These are phyloP conservation scores for Pyronema domesticum DNA, from an alignment of 495 filamentous ascomycete species.

Conservation along the genomic window DNA sequence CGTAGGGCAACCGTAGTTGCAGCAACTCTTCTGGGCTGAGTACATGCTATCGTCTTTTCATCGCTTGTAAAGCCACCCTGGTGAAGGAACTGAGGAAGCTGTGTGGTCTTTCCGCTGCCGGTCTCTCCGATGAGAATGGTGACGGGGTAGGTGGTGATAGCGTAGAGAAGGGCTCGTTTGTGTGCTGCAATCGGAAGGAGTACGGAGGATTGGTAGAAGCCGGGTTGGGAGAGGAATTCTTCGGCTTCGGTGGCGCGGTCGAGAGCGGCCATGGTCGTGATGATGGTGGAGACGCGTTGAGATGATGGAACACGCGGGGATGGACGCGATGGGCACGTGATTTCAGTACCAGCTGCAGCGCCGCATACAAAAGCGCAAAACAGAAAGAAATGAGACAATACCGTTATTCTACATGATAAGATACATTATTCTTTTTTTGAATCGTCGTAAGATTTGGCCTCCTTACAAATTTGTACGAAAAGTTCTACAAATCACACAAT, in stretches of 20 bases:
- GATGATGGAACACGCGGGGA: not conserved
- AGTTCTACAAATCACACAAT: too few relatives aligned
- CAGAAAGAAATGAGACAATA: too few relatives aligned
- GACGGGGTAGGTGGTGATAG: conserved; percentile 58
- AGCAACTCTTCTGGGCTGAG: conserved; percentile 85
- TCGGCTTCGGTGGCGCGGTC: conserved; percentile 21
- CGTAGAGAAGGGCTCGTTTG: conserved; percentile 52
- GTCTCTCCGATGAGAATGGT: conserved; percentile 78
- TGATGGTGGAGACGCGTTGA: not conserved
- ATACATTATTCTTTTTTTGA: too few relatives aligned
- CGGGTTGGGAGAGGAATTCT: conserved; percentile 11
- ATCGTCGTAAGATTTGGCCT: too few relatives aligned
- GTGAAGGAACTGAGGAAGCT: conserved; percentile 74
- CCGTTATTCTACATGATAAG: too few relatives aligned
- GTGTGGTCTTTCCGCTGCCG: conserved; percentile 81
- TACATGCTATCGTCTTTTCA: conserved; percentile 66
- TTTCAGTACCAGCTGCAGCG: not conserved
- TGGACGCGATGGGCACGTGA: not conserved
- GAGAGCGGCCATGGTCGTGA: conserved; percentile 14
- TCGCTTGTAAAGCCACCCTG: conserved; percentile 78
- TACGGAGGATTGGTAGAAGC: conserved; percentile 55
- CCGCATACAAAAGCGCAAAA: too few relatives aligned
- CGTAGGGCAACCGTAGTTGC: conserved; percentile 79
- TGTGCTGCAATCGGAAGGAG: conserved; percentile 65
- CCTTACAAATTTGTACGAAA: too few relatives aligned